phyloP scores from a whole-genome alignment of 441 rosid genomes.

The Metrosideros polymorpha region DNA sequence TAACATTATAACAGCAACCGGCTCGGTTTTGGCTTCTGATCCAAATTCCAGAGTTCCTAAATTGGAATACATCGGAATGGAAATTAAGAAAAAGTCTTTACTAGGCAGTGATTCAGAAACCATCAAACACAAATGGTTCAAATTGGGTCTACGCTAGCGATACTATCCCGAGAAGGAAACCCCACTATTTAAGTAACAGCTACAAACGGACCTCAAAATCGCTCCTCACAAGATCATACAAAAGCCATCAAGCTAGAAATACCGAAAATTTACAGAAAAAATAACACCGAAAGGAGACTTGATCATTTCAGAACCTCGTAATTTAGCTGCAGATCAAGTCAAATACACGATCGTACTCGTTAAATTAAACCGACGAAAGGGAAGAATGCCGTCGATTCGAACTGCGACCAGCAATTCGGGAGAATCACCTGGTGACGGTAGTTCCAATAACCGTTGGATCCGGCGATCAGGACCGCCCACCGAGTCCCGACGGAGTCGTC shows the following conservation, averaged over 20 bases:
- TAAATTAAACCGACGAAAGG: neutral
- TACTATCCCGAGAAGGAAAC: neutral
- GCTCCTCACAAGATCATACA: neutral
- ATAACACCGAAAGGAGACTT: neutral
- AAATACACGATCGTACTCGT: neutral
- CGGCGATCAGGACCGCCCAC: slow-evolving; percentile 95
- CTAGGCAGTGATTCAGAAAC: neutral
- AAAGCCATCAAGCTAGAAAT: neutral
- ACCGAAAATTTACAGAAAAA: neutral
- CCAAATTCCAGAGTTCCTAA: neutral
- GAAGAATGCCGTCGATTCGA: neutral
- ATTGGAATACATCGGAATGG: neutral
- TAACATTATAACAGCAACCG: neutral
- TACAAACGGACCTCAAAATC: neutral
- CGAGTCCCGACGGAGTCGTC: slow-evolving; percentile 51
- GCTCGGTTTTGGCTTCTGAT: neutral
- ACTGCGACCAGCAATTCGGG: neutral
- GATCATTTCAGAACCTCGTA: neutral
- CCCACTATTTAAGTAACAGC: neutral
- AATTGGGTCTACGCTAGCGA: neutral
- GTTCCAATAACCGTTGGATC: slow-evolving; percentile 92
- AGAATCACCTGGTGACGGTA: slow-evolving; percentile 79
- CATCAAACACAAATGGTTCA: neutral
- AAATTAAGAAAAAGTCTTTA: neutral
- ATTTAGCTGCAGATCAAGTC: neutral